Evolutionary conservation across 176 grass and related monocot genomes (phyloP).

Genomic region (Cenchrus fungigraminus): DNA sequence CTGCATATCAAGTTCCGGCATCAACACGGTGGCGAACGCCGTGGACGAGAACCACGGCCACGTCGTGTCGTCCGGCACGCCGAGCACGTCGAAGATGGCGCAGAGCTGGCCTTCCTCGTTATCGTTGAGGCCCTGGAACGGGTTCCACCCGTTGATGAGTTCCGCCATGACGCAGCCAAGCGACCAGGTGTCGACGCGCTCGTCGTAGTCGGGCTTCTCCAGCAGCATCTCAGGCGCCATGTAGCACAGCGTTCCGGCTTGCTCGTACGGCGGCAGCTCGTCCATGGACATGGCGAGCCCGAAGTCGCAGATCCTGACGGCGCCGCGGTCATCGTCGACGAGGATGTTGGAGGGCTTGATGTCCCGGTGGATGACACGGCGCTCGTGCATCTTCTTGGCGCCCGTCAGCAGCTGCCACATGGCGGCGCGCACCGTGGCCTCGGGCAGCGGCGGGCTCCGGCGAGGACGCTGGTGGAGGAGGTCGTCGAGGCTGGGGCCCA

Average conservation of each 20-base stretch:
- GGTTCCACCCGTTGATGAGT: conserved; percentile 13
- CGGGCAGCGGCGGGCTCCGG: too few relatives aligned
- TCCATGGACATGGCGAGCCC: too few relatives aligned
- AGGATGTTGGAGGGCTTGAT: conserved; percentile 91
- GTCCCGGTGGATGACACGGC: conserved; percentile 76
- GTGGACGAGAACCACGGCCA: conserved; percentile 9
- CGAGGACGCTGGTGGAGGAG: too few relatives aligned
- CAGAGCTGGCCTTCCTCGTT: neutral
- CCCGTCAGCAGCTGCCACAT: too few relatives aligned
- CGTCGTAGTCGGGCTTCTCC: conserved; percentile 33
- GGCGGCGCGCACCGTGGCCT: too few relatives aligned
- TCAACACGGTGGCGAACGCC: neutral
- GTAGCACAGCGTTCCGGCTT: neutral
- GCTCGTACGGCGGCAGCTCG: too few relatives aligned
- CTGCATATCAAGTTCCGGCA: neutral
- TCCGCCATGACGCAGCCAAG: conserved; percentile 55
- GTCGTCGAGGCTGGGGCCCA: too few relatives aligned
- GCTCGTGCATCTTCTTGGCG: neutral
- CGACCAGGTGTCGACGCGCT: conserved; percentile 33
- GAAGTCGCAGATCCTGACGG: too few relatives aligned
- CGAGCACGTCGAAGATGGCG: conserved; percentile 26
- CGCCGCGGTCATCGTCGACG: neutral
- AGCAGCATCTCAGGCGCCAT: conserved; percentile 44
- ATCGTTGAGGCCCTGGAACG: neutral
- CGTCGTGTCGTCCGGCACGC: neutral